These are phyloP conservation scores for Wickerhamomyces mucosus DNA, from an alignment of 805 yeast genomes.

Conservation along the genomic window DNA sequence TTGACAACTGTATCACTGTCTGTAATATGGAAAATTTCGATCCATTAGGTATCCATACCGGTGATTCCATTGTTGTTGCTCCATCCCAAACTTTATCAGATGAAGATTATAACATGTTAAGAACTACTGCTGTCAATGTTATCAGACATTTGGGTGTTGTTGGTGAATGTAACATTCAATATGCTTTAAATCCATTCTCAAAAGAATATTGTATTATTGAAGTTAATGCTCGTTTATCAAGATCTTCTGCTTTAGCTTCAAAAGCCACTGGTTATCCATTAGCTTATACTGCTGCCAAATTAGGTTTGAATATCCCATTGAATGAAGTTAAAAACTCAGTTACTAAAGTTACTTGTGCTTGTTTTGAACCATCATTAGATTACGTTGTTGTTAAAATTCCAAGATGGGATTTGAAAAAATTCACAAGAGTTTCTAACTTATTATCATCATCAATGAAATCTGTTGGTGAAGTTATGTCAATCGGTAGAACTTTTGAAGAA, in stretches of 20 bases:
- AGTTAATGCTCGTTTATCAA: slow-evolving; percentile 93
- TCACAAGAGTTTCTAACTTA: slow-evolving; percentile 81
- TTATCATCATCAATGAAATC: slow-evolving; percentile 95
- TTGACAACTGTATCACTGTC: slow-evolving; percentile 95
- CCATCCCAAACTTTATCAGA: slow-evolving; percentile 97
- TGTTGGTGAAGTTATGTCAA: slow-evolving; percentile 98
- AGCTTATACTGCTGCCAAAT: slow-evolving; percentile 96
- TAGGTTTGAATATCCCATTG: slow-evolving; percentile 87
- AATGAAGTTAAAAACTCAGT: slow-evolving; percentile 89
- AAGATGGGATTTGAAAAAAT: slow-evolving; percentile 96
- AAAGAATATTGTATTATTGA: slow-evolving; percentile 96
- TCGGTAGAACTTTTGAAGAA: slow-evolving; percentile 96
- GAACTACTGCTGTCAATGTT: slow-evolving; percentile 95
- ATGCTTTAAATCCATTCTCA: slow-evolving; percentile 88
- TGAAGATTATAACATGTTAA: slow-evolving; percentile 94
- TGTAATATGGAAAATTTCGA: slow-evolving; percentile 99
- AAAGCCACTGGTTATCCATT: slow-evolving; percentile 98
- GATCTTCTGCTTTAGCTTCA: slow-evolving; percentile 98
- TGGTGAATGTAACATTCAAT: slow-evolving; percentile 98
- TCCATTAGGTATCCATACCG: slow-evolving; percentile 97
- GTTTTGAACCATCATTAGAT: slow-evolving; percentile 96
- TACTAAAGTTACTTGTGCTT: slow-evolving; percentile 88
- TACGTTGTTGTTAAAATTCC: slow-evolving; percentile 97
- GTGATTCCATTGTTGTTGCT: slow-evolving; percentile 98
- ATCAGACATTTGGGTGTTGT: slow-evolving; percentile 97